Evolutionary conservation across 305 asterid species (phyloP), one percentile per base, ranked within the genome.

Genomic region (Striga hermonthica): DNA sequence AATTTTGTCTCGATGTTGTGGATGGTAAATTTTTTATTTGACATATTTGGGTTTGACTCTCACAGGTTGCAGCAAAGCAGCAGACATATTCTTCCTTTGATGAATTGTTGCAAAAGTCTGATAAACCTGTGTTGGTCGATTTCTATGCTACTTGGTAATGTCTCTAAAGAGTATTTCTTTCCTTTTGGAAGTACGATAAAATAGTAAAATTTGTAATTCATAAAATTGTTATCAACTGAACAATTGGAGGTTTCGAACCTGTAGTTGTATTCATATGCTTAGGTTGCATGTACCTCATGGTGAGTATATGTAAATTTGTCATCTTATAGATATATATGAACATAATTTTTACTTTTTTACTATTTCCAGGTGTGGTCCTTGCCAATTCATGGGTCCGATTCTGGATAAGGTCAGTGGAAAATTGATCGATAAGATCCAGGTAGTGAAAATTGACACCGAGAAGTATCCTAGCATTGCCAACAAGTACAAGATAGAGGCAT

Each of bases 81-180:
- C 88, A 87, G 78, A 69, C 91, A 40, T 92, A 83, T 81, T 62
- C 85, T 68, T 83, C 94, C 57, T 82, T 92, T 16, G 97, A 87
- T 40, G 97, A 89, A 65, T 62, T 90, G 76, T 71, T 90, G 83
- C 84, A 84, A 66, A 82, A 78, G 48, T 71, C 95, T 16, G 94
- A 90, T 53, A 92, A 86, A 72, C 96, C 98, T 11, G 82, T 92
- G 55, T 69, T 92, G 79, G 97, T 92, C 9, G 98, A 92, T 79
- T 92, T 92, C 79, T 90, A 92, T 76, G 98, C 98, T 44, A 92
- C 97, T 65, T 92, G 98, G 98, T 92, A 80, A 73, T 64, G 45
- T n/a, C 48, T 61, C 54, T 61, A 47, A 13, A 10, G 55, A 12
- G 49, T 5, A 60, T 71, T 56, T 53, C 49, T 16, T 28, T 12